A percentile compares a stretch with the other conserved stretches of the same genome.
phyloP scores from a whole-genome alignment of 2,329 filamentous ascomycete species.

The Pseudogymnoascus sp. region DNA sequence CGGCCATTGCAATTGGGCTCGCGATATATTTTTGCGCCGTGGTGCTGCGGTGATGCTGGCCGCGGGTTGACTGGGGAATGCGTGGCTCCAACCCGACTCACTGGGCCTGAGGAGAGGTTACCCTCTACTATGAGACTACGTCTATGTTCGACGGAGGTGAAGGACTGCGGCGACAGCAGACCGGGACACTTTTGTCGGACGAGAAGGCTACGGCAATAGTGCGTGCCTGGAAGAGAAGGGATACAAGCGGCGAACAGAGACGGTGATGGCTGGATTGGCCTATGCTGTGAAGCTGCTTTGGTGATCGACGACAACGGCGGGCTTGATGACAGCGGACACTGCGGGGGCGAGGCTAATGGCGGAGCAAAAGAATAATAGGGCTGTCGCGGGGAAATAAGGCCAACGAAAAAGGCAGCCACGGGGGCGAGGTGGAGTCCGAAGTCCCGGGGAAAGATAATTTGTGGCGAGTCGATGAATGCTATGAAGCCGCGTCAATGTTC shows the following conservation, averaged over 20 bases:
- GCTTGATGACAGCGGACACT: background rate
- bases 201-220: background rate
- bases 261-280: background rate
- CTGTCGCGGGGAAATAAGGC: background rate
- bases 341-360: background rate
- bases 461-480: background rate
- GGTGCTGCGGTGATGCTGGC: no score
- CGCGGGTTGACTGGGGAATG: background rate
- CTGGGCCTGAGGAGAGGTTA: background rate
- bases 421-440: background rate
- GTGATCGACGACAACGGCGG: background rate
- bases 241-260: background rate
- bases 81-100: background rate
- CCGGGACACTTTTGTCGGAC: background rate
- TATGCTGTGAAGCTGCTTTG: background rate
- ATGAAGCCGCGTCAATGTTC: background rate
- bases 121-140: background rate
- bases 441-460: background rate
- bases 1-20: background rate
- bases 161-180: background rate
- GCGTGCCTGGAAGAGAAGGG: background rate
- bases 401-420: background rate
- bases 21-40: background rate
- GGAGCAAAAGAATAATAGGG: background rate
- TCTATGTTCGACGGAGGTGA: background rate